These are phyloP conservation scores for Globisporangium cystogenes DNA, from an alignment of 352 stramenopile genomes.

Conservation along the genomic window DNA sequence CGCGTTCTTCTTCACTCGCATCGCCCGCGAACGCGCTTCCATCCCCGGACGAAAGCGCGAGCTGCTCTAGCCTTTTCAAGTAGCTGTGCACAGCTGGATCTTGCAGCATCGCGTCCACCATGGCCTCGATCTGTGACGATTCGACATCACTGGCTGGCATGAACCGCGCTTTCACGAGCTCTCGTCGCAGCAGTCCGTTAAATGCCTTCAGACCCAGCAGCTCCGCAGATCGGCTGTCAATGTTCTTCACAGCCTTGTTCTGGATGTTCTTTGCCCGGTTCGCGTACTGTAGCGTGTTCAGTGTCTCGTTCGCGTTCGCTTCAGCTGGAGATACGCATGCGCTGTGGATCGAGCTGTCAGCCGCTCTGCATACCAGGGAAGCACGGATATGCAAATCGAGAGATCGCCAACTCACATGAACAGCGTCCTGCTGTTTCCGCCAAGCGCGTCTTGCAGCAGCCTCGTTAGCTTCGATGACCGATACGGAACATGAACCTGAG, in stretches of 20 bases:
- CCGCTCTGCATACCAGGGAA: not conserved
- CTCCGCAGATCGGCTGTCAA: conserved; percentile 75
- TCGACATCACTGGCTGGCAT: conserved; percentile 10
- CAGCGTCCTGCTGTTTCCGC: conserved; percentile 83
- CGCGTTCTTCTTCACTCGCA: conserved; percentile 2
- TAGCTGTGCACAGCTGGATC: conserved; percentile 49
- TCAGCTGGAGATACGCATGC: conserved; percentile 79
- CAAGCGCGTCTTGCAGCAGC: conserved; percentile 78
- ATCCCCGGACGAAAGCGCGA: conserved; percentile 17
- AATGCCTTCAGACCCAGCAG: conserved; percentile 62
- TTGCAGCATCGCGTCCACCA: conserved; percentile 31
- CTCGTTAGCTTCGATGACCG: conserved; percentile 78
- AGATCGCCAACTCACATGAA: conserved; percentile 61
- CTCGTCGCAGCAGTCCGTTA: conserved; percentile 57
- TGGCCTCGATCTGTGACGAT: not conserved
- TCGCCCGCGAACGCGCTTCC: not conserved
- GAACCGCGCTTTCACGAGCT: conserved; percentile 59
- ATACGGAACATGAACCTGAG: conserved; percentile 70
- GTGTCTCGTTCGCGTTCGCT: conserved; percentile 59
- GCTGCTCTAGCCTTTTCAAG: conserved; percentile 49
- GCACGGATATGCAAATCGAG: not conserved
- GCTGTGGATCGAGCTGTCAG: conserved; percentile 21
- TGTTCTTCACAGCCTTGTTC: conserved; percentile 88
- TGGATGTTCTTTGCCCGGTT: conserved; percentile 87
- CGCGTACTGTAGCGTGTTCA: conserved; percentile 85